Conservation (phyloP, 805 yeast species). For the Yarrowia keelungensis region DNA sequence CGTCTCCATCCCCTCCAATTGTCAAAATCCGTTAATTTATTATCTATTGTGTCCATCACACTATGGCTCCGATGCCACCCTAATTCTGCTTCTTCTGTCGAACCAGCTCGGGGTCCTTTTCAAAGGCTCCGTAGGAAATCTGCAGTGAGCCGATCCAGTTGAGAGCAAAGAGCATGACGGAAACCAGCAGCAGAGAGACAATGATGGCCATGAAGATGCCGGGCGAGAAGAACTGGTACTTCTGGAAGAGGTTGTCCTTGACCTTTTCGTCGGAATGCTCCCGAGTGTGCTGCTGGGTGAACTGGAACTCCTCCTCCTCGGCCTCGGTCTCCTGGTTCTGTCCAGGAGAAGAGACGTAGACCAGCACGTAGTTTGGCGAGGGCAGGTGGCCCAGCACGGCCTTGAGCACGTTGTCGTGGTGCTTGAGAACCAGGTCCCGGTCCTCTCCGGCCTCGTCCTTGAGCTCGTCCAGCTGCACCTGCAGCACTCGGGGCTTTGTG, state of each 20-base stretch:
- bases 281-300: conserved; percentile 13
- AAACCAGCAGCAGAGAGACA: conserved; percentile 66
- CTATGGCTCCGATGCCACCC: background rate
- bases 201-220: conserved; percentile 81
- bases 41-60: conserved; percentile 10
- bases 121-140: conserved; percentile 83
- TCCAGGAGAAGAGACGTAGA: conserved; percentile 49
- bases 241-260: conserved; percentile 56
- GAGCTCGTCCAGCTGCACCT: conserved; percentile 61
- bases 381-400: conserved; percentile 48
- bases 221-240: conserved; percentile 75
- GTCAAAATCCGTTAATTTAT: conserved; percentile 18
- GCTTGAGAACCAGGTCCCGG: conserved; percentile 30
- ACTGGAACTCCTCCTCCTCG: conserved; percentile 29
- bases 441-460: conserved; percentile 45
- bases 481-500: conserved; percentile 63
- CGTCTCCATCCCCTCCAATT: background rate
- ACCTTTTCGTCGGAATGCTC: conserved; percentile 15
- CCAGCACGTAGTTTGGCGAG: conserved; percentile 49
- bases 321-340: conserved; percentile 24
- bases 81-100: conserved; percentile 35
- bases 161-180: conserved; percentile 66
- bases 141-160: conserved; percentile 74
- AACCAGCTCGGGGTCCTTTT: conserved; percentile 46
- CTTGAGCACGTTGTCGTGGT: conserved; percentile 46